phyloP scores from a whole-genome alignment of 2,329 filamentous ascomycete genomes.

The Curvularia eragrostidis region DNA sequence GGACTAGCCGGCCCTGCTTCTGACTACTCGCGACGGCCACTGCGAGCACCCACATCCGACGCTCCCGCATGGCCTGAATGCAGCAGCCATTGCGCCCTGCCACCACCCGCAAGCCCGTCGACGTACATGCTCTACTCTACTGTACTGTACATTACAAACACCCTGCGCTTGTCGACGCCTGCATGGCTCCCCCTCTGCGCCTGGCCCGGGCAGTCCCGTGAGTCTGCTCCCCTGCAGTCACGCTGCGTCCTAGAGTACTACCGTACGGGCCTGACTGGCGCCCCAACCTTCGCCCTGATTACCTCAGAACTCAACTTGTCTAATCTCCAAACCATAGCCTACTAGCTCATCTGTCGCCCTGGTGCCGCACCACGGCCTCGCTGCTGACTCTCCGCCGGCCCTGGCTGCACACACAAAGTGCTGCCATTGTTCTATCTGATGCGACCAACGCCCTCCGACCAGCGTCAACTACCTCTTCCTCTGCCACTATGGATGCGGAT shows the following conservation, averaged over 20 bases:
- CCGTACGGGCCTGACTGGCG: conserved; percentile 19
- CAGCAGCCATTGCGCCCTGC: background rate
- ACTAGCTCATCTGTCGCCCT: conserved; percentile 13
- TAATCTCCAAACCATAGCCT: conserved; percentile 28
- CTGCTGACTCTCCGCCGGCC: background rate
- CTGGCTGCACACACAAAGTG: background rate
- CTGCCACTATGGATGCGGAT: conserved; percentile 1
- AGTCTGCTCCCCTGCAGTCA: conserved; percentile 21
- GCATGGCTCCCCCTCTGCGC: conserved; percentile 19
- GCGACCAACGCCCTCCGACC: conserved; percentile 15
- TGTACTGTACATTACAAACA: background rate
- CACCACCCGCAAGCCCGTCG: too few relatives aligned
- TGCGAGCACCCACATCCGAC: conserved; percentile 26
- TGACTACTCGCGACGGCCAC: conserved; percentile 24
- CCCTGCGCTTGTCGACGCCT: background rate
- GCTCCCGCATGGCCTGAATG: conserved; percentile 18
- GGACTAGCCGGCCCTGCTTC: background rate
- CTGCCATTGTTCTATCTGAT: background rate
- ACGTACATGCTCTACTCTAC: background rate
- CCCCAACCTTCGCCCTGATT: conserved; percentile 29
- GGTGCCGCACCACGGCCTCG: conserved; percentile 22
- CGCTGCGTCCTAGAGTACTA: conserved; percentile 24
- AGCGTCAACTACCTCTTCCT: conserved; percentile 8
- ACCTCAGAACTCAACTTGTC: conserved; percentile 35
- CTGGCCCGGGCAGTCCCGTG: conserved; percentile 33